Evolutionary conservation across 495 filamentous ascomycete genomes (phyloP).

Genomic region (Hypoxylon fuscum): DNA sequence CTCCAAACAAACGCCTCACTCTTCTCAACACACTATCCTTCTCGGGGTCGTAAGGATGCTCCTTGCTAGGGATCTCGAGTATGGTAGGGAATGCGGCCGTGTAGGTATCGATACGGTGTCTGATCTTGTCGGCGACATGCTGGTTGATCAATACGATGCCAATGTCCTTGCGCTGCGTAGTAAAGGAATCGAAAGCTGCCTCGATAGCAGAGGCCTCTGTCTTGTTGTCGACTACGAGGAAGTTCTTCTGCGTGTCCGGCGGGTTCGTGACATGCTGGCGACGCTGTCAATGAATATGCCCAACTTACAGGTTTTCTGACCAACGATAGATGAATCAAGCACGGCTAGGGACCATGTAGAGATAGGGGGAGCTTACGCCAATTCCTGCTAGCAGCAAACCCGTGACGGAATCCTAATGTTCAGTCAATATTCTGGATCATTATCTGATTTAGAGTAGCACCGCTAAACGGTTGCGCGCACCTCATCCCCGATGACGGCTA

Average conservation of each 20-base stretch:
- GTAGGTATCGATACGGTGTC: slow-evolving; percentile 78
- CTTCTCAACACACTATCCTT: slow-evolving; percentile 97
- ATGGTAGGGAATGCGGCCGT: slow-evolving; percentile 78
- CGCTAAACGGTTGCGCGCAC: slow-evolving; percentile 56
- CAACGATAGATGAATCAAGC: neutral
- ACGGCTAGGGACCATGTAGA: slow-evolving; percentile 6
- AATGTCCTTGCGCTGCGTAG: slow-evolving; percentile 90
- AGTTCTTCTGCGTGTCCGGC: slow-evolving; percentile 93
- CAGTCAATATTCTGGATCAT: slow-evolving; percentile 34
- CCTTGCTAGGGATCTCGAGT: slow-evolving; percentile 98
- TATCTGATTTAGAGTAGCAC: neutral
- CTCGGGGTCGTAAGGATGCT: slow-evolving; percentile 98
- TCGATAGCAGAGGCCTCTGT: slow-evolving; percentile 90
- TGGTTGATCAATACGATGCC: slow-evolving; percentile 97
- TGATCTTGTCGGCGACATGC: slow-evolving; percentile 96
- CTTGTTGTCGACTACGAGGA: slow-evolving; percentile 93
- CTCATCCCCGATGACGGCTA: slow-evolving; percentile 98
- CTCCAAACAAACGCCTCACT: slow-evolving; percentile 90
- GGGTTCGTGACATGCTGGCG: slow-evolving; percentile 55
- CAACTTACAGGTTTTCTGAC: slow-evolving; percentile 2
- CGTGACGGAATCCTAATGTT: slow-evolving; percentile 83
- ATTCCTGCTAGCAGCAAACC: slow-evolving; percentile 94
- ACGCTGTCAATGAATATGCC: slow-evolving; percentile 16
- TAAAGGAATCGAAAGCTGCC: slow-evolving; percentile 88
- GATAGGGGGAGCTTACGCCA: slow-evolving; percentile 69